phyloP scores from a whole-genome alignment of 345 rosid species.

The Eucalyptus marginata region DNA sequence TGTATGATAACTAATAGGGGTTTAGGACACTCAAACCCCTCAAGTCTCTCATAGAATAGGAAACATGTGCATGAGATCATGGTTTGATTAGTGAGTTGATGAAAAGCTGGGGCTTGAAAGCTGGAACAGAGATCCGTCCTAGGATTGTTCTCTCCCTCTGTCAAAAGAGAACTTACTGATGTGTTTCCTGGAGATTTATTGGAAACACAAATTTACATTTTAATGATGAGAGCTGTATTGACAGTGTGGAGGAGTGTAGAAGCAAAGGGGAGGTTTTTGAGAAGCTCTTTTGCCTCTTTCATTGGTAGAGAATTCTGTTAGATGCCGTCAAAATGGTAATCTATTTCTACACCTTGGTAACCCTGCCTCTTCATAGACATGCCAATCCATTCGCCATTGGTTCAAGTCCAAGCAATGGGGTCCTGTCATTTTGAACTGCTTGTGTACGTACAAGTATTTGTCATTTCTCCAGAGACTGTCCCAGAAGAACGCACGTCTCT shows the following conservation, averaged over 20 bases:
- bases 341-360: not conserved
- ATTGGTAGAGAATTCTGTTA: not conserved
- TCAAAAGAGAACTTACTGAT: not conserved
- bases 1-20: not conserved
- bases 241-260: not conserved
- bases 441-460: not conserved
- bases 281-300: not conserved
- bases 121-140: not conserved
- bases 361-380: not conserved
- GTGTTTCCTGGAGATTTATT: not conserved
- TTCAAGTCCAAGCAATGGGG: not conserved
- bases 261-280: not conserved
- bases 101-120: not conserved
- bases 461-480: not conserved
- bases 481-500: not conserved
- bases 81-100: not conserved
- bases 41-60: not conserved
- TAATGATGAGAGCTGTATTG: not conserved
- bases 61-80: not conserved
- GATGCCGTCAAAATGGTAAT: not conserved
- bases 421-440: not conserved
- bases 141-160: not conserved
- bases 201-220: not conserved
- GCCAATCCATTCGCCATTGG: not conserved
- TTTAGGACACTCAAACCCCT: not conserved